These are phyloP conservation scores for Rhodotorula sp. DNA, from an alignment of 1,284 basidiomycete genomes.

Conservation along the genomic window DNA sequence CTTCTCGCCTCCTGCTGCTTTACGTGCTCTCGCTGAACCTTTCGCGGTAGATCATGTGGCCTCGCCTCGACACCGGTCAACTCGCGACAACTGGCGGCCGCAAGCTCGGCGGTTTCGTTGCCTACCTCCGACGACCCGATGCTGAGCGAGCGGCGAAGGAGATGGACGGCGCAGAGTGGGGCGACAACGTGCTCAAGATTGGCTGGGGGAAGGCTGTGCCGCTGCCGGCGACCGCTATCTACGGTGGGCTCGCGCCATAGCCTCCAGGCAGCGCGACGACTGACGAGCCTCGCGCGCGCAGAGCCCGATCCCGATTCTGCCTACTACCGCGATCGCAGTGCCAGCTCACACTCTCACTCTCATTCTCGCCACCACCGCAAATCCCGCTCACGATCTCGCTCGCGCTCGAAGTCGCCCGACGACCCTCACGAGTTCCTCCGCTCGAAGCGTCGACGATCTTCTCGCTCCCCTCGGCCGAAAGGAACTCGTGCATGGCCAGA, in stretches of 20 bases:
- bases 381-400: conserved; percentile 43
- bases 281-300: neutral
- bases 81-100: conserved; percentile 38
- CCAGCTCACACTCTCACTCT: neutral
- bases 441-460: conserved; percentile 22
- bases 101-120: conserved; percentile 89
- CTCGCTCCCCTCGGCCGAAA: conserved; percentile 42
- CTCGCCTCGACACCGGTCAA: conserved; percentile 53
- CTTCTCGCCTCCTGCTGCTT: too few species aligned
- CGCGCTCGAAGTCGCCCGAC: conserved; percentile 44
- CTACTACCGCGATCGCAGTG: conserved; percentile 48
- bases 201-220: conserved; percentile 96
- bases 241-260: conserved; percentile 60
- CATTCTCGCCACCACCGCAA: conserved; percentile 49
- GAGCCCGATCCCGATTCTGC: conserved; percentile 45
- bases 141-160: conserved; percentile 83
- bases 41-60: conserved; percentile 80
- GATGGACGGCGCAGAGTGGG: conserved; percentile 89
- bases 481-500: conserved; percentile 51
- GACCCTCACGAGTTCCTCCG: conserved; percentile 22
- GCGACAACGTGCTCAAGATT: conserved; percentile 74
- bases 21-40: neutral
- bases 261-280: neutral
- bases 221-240: conserved; percentile 72
- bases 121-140: conserved; percentile 87